Evolutionary conservation across 495 filamentous ascomycete genomes (phyloP), one percentile per base, ranked within the genome.

Genomic region (Neurospora cerealis): DNA sequence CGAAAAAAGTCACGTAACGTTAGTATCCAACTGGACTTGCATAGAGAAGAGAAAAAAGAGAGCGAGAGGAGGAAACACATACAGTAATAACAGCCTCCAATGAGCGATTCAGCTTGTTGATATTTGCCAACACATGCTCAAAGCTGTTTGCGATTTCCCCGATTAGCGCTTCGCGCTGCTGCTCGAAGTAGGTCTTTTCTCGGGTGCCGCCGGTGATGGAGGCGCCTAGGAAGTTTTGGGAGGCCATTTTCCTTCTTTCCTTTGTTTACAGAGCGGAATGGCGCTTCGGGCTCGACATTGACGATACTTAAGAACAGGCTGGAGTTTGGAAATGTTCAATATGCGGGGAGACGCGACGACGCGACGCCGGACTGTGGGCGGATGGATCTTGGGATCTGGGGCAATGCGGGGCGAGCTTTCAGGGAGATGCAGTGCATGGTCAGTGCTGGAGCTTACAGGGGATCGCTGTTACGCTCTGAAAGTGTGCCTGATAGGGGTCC

Each of bases 41-140:
- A 19, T n/a, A 4, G 9, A 72, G 28, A 62, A 38, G 2, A 32
- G 39, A 17, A 37, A 19, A 42, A 66, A n/a, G 17, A 54, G 41
- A 41, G 13, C 39, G 17, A 28, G 37, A 17, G n/a, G 8, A 39
- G 37, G n/a, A 19, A 71, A 7, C 1, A 82, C 89, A 37, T 83
- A 96, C 95, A 41, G 92, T 89, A 74, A 96, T 94, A n/a, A 98
- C 91, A 70, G 94, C 93, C 80, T 99, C 96, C 40, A 99, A 83
- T 42, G 91, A 93, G 38, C 96, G 92, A 81, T 98, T 99, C 70
- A 99, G 84, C 75, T 94, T 93, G 82, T 99, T 99, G 82, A 98
- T 93, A 78, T 97, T 97, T 75, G 94, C 93, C 70, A 99, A 92
- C 69, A 98, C 95, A 78, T 95, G 89, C 76, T 99, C 96, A 82